Base-by-base conservation (phyloP, 768 basidiomycete species). In the Lactarius akahatsu region DNA sequence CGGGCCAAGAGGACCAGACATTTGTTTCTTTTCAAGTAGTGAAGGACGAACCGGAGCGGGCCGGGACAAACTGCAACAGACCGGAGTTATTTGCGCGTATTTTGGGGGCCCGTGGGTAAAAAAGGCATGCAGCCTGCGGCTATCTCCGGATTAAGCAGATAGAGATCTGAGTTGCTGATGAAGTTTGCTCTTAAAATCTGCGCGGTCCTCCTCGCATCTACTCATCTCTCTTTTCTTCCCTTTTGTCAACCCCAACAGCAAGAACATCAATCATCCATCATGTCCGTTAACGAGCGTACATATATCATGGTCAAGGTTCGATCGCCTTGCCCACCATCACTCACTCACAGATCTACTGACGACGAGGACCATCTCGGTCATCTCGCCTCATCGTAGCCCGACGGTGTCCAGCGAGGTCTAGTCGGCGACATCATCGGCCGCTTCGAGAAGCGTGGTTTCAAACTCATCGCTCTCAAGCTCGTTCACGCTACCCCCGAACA, bases 301-400 rank as follows among this genome's bases (percentile, higher is more conserved):
- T 98, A 96, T 83, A 98, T 98, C 84, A 98, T 98, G 96, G 86
- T 98, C 89, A 99, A 98, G 94, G 93, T 89, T 62, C 57, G 74
- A 72, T 26, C n/a, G 9, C 55, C 18, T 41, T 15, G 30, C 41
- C 26, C 11, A 13, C 41, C 43, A 28, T 8, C 52, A 23, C 62
- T 55, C 41, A 34, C 23, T 50, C 54, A n/a, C n/a, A 52, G 26
- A 43, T 67, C 34, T 59, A 67, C 63, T 63, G 59, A 60, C 50
- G 23, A 34, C 57, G 28, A 57, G 18, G 55, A 28, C 30, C 62
- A 30, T 50, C 13, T 47, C 56, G 52, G 65, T 54, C n/a, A 59
- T 62, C 34, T 40, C 40, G 11, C 66, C 28, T 68, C 20, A 74
- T 78, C 11, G 4, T 65, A 97, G 96, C 97, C 97, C 74, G 97